Base-by-base conservation (phyloP, 2,329 filamentous ascomycete species). In the Amauroascus verrucosus region DNA sequence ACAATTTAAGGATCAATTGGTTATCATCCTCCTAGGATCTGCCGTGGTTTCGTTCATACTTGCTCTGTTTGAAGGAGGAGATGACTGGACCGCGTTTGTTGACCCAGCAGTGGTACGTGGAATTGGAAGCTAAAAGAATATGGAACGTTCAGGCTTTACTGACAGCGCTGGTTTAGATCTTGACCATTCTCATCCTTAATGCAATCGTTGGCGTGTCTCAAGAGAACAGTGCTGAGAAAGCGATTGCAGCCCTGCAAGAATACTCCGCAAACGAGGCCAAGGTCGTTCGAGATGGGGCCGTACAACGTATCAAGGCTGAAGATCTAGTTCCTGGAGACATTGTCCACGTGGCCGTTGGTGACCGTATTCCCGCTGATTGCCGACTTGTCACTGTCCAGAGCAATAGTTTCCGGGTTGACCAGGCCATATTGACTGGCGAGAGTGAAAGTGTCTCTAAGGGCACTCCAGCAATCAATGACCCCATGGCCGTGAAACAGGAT, bases 181-280 rank as follows among this genome's bases (percentile, higher is more conserved):
- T 98, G 59, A 97, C 91, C 24, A 98, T 98, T 65, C 79, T 98
- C 44, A 85, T 98, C 59, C 83, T 98, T 63, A 98, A 98, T 73
- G 87, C 93, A 57, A 85, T 98, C 61, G 93, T 98, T 59, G 93
- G 93, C 67, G 93, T 98, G 26, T 96, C 91, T 54, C 93, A 98
- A 77, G 93, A 98, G 77, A 96, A 88, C 72, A 96, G 90, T 67
- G 93, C 93, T 60, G 93, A 98, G 71, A 96, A 97, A 75, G 93
- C 93, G 49, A 98, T 98, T 68, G 90, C 93, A 24, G 93, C 93
- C 43, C 81, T 98, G 54, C 93, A 98, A 73, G 91, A 98, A 79
- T 98, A 98, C 75, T 97, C 91, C 28, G 93, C 93, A 65, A 98
- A 97, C 72, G 88, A 95, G 71, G 91, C 93, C 62, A 98, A 91